Evolutionary conservation across 768 basidiomycete species (phyloP), one percentile per base, ranked within the genome.

Genomic region (Lactarius quietus): DNA sequence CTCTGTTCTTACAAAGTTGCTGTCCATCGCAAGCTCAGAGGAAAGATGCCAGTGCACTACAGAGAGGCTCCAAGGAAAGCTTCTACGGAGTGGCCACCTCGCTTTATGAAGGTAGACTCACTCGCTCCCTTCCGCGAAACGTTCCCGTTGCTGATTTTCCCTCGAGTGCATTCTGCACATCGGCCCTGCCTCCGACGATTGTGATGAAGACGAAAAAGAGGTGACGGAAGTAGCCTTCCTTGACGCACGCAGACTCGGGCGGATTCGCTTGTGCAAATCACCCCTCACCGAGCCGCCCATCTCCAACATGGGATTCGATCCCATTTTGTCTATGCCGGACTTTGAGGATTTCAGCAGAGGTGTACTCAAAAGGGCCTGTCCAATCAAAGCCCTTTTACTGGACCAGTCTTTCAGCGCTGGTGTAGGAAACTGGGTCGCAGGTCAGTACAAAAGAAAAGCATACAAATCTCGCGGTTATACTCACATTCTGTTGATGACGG

Each of bases 371-470:
- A 81, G 87, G 61, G 76, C 80, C 5, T 87, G 86, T 62, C 85
- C 90, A 4, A 81, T 89, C 62, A 92, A 92, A 71, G 85, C 87
- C 1, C 78, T 93, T n/a, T 78, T 92, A 17, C 80, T 92, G 48
- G 86, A 92, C 73, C 90, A 92, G 73, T 84, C 86, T 0, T 92
- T 92, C 76, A 88, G 84, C 67, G 89, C 90, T 14, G 91, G 91
- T 1, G 83, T 93, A 12, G 88, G 91, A 4, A 93, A 92, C 72
- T 92, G 90, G 87, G 84, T 92, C 23, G 90, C 90, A 70, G 89
- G 88, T 85, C 17, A 15, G 12, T 8, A 36, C 2, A 12, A 12
- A 9, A 59, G 33, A 33, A 33, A 8, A n/a, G n/a, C n/a, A 33
- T 33, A 15, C n/a, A 15, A 17, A 26, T 17, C 12, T 14, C 8